Evolutionary conservation across 257 asterid genomes (phyloP), one percentile per base, ranked within the genome.

Genomic region (Solanum piurae): DNA sequence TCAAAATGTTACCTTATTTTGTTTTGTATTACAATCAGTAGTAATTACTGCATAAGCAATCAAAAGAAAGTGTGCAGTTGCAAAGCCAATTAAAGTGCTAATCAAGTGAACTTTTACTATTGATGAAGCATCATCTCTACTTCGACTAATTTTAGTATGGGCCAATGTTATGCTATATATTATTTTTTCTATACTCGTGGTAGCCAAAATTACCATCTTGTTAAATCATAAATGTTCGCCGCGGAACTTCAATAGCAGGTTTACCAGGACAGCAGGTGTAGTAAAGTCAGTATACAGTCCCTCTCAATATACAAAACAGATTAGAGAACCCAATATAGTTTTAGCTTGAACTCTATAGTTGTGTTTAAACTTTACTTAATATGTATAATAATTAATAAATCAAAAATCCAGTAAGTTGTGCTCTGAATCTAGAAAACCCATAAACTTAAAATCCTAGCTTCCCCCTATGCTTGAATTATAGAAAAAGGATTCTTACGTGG

Each of bases 401-500:
- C 37, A 34, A 34, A 5, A 34, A 34, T 34, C 18, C 18, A 46
- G 55, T 46, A 46, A 46, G 55, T 46, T 12, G 55, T 46, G 18
- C 18, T 46, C 13, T 46, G 55, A 46, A 46, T 44, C 55, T 44
- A 12, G 55, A 44, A 46, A 46, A 46, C 18, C 73, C 73, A 66
- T 66, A 66, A 66, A 66, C 73, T 66, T 12, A 66, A 66, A 66
- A 66, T 25, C 14, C 13, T 62, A 62, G 71, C 69, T 60, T 6
- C 31, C 2, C 73, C 7, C 10, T 14, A 8, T 66, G 76, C 37
- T 29, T 69, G 23, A 76, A n/a, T 14, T n/a, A 40, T 9, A 64
- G 85, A 40, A 60, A 12, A 23, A 66, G 79, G 82, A 87, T 58
- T 76, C 92, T 93, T 91, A 94, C 95, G 34, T 88, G 96, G 98